Evolutionary conservation across 148 eudicot genomes (phyloP).

Genomic region (Silene latifolia): DNA sequence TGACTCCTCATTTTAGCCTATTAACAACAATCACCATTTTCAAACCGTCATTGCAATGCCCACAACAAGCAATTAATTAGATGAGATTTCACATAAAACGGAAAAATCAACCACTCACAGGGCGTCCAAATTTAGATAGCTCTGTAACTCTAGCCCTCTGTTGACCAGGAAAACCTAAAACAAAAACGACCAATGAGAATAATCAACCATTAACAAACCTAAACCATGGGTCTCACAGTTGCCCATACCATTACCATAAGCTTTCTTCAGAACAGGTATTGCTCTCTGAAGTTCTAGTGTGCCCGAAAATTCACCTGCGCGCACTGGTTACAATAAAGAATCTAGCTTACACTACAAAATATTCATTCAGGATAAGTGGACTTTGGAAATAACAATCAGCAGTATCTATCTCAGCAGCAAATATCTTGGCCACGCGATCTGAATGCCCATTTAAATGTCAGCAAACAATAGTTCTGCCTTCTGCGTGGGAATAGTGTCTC

Average conservation of each 20-base stretch:
- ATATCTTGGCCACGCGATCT: not conserved
- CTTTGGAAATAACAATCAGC: not conserved
- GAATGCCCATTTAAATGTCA: not conserved
- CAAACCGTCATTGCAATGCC: not conserved
- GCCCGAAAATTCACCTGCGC: conserved; percentile 65
- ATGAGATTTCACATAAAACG: not conserved
- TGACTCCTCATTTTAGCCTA: conserved; percentile 84
- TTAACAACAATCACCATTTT: conserved; percentile 5
- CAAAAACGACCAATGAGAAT: not conserved
- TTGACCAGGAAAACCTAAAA: conserved; percentile 67
- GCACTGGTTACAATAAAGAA: not conserved
- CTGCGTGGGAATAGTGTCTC: no score
- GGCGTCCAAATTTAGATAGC: conserved; percentile 85
- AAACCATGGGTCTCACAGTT: not conserved
- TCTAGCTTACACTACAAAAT: no score
- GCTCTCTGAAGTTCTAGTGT: conserved; percentile 56
- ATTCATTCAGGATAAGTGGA: not conserved
- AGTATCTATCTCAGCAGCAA: not conserved
- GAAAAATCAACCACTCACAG: conserved; percentile 47
- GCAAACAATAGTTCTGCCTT: no score
- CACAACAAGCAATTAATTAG: not conserved
- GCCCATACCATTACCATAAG: conserved; percentile 73
- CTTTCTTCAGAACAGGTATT: conserved; percentile 65
- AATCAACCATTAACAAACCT: not conserved
- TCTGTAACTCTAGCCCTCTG: conserved; percentile 72